Conservation (phyloP, 345 rosid genomes). For the Mercurialis annua region DNA sequence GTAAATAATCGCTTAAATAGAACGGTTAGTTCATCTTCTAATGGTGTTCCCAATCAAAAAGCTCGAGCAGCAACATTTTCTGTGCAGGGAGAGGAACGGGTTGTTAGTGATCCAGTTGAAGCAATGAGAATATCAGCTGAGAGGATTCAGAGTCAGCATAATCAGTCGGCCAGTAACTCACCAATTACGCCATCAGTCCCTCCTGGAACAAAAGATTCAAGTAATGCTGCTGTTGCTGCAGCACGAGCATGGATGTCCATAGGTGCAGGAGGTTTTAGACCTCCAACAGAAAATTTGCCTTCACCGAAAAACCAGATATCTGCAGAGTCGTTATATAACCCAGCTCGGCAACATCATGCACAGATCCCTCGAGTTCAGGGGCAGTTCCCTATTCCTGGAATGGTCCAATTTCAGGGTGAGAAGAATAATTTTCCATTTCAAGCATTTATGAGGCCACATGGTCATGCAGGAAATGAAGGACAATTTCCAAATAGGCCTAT, state of each 20-base stretch:
- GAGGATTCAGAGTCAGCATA: constrained; percentile 55
- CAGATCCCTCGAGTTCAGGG: constrained; percentile 44
- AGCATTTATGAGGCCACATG: constrained; percentile 49
- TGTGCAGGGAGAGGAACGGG: constrained; percentile 43
- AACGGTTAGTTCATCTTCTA: constrained; percentile 36
- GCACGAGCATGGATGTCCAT: constrained; percentile 89
- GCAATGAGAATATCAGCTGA: constrained; percentile 52
- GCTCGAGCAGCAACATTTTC: constrained; percentile 34
- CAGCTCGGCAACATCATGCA: constrained; percentile 49
- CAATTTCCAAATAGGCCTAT: constrained; percentile 45
- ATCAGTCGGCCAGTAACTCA: constrained; percentile 27
- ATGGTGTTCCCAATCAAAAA: constrained; percentile 43
- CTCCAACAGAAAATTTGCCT: constrained; percentile 38
- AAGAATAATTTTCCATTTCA: constrained; percentile 52
- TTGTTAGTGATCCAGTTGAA: constrained; percentile 59
- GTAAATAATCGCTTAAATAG: constrained; percentile 30
- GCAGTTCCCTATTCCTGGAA: constrained; percentile 45
- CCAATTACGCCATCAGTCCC: constrained; percentile 35
- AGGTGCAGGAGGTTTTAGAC: constrained; percentile 65
- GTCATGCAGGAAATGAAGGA: constrained; percentile 35
- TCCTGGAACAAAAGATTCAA: constrained; percentile 46
- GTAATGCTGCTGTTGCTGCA: constrained; percentile 64
- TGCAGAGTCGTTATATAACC: constrained; percentile 59
- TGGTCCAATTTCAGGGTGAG: constrained; percentile 49
- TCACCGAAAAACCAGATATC: constrained; percentile 52